Evolutionary conservation across 2,329 filamentous ascomycete species (phyloP).

Genomic region (Ramularia endophylla): DNA sequence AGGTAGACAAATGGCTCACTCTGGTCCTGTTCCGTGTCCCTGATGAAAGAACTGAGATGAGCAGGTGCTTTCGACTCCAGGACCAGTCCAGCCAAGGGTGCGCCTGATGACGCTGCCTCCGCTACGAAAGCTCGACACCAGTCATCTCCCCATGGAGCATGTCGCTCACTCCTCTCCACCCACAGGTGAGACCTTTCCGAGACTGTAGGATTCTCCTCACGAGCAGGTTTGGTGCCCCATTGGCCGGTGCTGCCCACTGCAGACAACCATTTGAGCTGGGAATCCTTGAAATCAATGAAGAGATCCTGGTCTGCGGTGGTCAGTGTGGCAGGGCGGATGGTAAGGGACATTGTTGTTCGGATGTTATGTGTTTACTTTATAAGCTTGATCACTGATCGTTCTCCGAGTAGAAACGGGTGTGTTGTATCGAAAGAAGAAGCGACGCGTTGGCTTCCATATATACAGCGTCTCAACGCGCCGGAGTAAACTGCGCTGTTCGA

Average conservation of each 20-base stretch:
- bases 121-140: constrained; percentile 14
- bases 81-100: constrained; percentile 11
- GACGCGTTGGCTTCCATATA: too few species aligned
- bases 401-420: too few species aligned
- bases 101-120: constrained; percentile 5
- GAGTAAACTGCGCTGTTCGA: too few species aligned
- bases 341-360: constrained; percentile 2
- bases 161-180: constrained; percentile 7
- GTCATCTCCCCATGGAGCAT: constrained; percentile 4
- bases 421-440: too few species aligned
- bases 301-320: constrained; percentile 8
- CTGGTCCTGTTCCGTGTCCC: constrained; percentile 53
- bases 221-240: constrained; percentile 13
- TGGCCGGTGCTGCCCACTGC: constrained; percentile 13
- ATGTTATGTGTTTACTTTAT: too few species aligned
- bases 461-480: too few species aligned
- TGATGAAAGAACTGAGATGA: neutral
- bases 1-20: constrained; percentile 13
- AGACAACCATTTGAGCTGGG: constrained; percentile 13
- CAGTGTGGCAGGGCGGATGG: constrained; percentile 13
- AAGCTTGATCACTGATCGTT: too few species aligned
- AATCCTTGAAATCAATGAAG: constrained; percentile 15
- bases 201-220: constrained; percentile 2
- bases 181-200: constrained; percentile 5
- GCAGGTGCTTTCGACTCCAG: constrained; percentile 6